Base-by-base conservation (phyloP, 2,329 filamentous ascomycete genomes). In the Penicillium sp. region DNA sequence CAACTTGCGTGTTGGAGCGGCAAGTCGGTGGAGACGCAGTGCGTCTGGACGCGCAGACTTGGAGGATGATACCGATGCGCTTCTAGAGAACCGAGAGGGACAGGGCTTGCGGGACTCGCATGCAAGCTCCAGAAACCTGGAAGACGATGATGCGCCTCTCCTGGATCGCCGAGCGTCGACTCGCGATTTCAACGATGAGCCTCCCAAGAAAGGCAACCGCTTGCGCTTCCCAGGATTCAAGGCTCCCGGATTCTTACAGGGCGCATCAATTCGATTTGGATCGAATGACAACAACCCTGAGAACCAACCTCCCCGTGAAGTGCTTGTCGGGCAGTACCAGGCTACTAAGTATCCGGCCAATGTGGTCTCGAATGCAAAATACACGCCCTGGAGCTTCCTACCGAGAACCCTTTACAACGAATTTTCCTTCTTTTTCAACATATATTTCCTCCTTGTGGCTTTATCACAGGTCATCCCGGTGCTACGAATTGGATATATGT, bases 391-490 rank as follows among this genome's bases (percentile, higher is more conserved):
- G 79, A 96, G 89, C 50, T 99, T 99, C 74, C 82, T 99, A 14
- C 95, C 95, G 2, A 82, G 93, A 50, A 99, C 94, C 0, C 80
- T 99, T 22, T 99, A 97, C 76, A 97, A 97, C 77, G 94, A 99
- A 72, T 99, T 99, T 73, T 97, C 93, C 57, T 99, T 97, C 79
- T 99, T 99, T 78, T 96, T 99, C 82, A 99, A 99, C 82, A 90
- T 97, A 81, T 99, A 99, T 73, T 99, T 99, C 73, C 81, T 99
- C 54, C 85, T 97, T 26, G 94, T 99, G 48, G 95, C 94, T 7
- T 76, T 97, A 48, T 97, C 93, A 37, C 94, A 99, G 76, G 87
- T 91, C 42, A 92, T 99, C 68, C 92, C 92, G 4, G 84, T 89
- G 22, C 78, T 99, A 53, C 86, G 92, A 53, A 97, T 99, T 63